Evolutionary conservation across 352 stramenopile genomes (phyloP), one percentile per base, ranked within the genome.

Genomic region (Phytophthora citricola): DNA sequence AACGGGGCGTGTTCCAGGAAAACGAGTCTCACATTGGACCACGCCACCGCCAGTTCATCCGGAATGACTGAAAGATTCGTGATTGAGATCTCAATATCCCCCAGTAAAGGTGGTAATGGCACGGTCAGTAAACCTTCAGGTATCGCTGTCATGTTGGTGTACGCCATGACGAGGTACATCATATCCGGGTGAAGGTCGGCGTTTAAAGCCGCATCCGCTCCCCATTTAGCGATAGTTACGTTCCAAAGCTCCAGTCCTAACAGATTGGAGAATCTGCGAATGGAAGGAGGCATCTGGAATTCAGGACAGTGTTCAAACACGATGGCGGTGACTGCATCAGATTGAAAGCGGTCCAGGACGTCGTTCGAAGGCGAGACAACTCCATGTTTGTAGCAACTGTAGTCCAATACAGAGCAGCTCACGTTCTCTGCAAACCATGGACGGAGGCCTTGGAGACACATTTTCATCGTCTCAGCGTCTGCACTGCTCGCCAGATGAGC

Each of bases 181-280:
- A 87, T 66, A 1, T 58, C 45, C 6, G 64, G 68, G 22, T 87
- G 77, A 17, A 70, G 54, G 0, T 52, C 24, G 7, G 57, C 61
- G 9, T 75, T 80, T 38, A 89, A 55, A 12, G 70, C 73, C 3
- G 78, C 73, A 0, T 84, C 63, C 0, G 12, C 20, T 0, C 51
- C 55, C 79, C 81, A 90, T 20, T 75, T 59, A 0, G 56, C 24
- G 0, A 89, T 55, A 1, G 81, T 83, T 10, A 76, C 78, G 47
- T 90, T 90, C 64, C 71, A 90, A 1, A 88, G 63, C 20, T 90
- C 79, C 44, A 90, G 39, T 12, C 75, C 75, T 2, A 88, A 52
- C 4, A 90, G 40, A 22, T 90, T 85, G 6, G 17, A 56, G 45
- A 86, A 90, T 1, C 31, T 34, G 4, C 45, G 55, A 15, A 90